Evolutionary conservation across 116 monocot genomes (phyloP).

Genomic region (Phalaenopsis hybrid): DNA sequence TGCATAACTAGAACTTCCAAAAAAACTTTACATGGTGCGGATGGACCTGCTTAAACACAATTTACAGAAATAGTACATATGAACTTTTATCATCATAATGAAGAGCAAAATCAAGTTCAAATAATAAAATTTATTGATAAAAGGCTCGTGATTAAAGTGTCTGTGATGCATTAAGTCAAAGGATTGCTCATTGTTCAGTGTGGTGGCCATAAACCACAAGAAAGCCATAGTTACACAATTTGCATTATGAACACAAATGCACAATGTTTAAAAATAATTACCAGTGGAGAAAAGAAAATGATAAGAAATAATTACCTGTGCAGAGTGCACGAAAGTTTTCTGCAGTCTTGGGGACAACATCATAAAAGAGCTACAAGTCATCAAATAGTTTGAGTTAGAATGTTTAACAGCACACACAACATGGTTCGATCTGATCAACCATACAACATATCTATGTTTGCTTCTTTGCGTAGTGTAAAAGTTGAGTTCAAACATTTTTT

Average conservation of each 20-base stretch:
- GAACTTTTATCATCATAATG: not conserved
- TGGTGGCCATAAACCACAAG: not conserved
- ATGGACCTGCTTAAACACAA: not conserved
- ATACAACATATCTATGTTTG: not conserved
- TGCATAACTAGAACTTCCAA: not conserved
- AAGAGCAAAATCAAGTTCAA: not conserved
- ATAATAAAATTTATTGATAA: not conserved
- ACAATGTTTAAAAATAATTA: conserved; percentile 3
- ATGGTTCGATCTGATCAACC: not conserved
- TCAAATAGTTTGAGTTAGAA: conserved; percentile 5
- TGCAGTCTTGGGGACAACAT: conserved; percentile 45
- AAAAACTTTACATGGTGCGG: not conserved
- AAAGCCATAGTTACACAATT: not conserved
- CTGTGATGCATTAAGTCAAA: not conserved
- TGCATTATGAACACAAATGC: not conserved
- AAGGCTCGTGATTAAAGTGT: not conserved
- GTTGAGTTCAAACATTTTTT: not conserved
- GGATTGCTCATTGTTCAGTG: not conserved
- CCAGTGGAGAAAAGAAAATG: conserved; percentile 17
- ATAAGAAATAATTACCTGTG: conserved; percentile 30
- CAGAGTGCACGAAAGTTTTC: conserved; percentile 58
- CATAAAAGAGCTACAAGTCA: conserved; percentile 42
- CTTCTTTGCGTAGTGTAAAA: not conserved
- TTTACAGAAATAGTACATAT: not conserved
- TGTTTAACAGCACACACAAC: not conserved